Base-by-base conservation (phyloP, 495 filamentous ascomycete species). In the Penicillium cosmopolitanum region DNA sequence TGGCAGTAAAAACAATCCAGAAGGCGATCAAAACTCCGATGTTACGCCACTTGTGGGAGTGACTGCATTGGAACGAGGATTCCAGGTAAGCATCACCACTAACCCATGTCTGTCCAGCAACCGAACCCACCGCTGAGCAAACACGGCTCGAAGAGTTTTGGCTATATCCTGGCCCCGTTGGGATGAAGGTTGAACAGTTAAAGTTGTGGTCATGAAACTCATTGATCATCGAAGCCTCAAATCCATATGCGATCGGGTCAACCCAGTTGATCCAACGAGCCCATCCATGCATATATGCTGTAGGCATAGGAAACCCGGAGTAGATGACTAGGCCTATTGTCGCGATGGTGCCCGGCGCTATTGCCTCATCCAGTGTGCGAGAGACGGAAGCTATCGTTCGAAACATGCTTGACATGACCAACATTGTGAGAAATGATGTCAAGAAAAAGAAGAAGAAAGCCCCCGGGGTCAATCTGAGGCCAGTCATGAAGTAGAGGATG, bases 191-290 rank as follows among this genome's bases (percentile, higher is more conserved):
- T 1, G 40, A 31, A 42, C 59, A 62, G 9, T 43, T 4, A 50
- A 47, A 57, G 1, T 16, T 42, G 2, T 50, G 47, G 2, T 28
- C 42, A 8, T 48, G 55, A 36, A 62, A 62, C 16, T 96, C 93
- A 68, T 97, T 97, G 61, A 95, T 85, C 86, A 97, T 90, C 8
- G 96, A 73, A 3, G 86, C 77, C 71, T 96, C 92, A 66, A 96
- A 96, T 1, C 88, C 85, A 62, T 96, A 97, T 1, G 84, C 87
- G 36, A 97, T 84, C 4, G 92, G 92, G 59, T 96, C 87, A 11
- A 96, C 69, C 60, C 91, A 96, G 63, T 90, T 89, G 40, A 97
- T 79, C 93, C 93, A 96, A 25, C 89, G 81, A 60, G 89, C 89
- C 89, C 92, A 96, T 2, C 75, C 80, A 15, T 86, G 84, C 91